Conservation (phyloP, 1,284 basidiomycete genomes). For the Ceratobasidium sp. region DNA sequence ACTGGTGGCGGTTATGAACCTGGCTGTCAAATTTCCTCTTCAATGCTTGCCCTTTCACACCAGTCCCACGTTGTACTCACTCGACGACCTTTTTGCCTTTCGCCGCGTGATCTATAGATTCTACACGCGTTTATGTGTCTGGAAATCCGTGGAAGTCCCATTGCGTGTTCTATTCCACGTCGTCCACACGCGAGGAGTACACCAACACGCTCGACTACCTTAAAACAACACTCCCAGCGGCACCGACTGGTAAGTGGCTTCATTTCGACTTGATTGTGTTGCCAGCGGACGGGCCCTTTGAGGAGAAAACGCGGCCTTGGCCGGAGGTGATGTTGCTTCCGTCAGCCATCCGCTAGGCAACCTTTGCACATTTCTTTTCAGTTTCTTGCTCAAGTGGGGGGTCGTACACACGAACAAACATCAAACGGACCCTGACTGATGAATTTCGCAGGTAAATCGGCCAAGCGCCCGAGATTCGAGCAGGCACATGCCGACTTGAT, state of each 20-base stretch:
- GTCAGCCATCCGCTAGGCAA: slow-evolving; percentile 37
- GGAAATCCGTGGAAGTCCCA: slow-evolving; percentile 86
- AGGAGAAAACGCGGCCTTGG: slow-evolving; percentile 8
- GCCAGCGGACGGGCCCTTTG: neutral
- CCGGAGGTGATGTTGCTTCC: slow-evolving; percentile 29
- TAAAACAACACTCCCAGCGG: slow-evolving; percentile 59
- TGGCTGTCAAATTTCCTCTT: slow-evolving; percentile 39
- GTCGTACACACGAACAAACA: slow-evolving; percentile 23
- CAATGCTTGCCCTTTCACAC: slow-evolving; percentile 48
- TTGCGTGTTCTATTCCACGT: slow-evolving; percentile 70
- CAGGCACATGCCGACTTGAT: slow-evolving; percentile 66
- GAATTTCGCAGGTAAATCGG: slow-evolving; percentile 31
- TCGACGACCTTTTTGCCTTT: slow-evolving; percentile 17
- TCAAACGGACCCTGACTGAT: slow-evolving; percentile 32
- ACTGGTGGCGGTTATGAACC: neutral
- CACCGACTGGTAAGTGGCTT: slow-evolving; percentile 51
- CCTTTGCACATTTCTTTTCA: slow-evolving; percentile 35
- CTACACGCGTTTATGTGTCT: slow-evolving; percentile 76
- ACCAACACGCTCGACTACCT: slow-evolving; percentile 64
- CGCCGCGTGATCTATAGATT: slow-evolving; percentile 59
- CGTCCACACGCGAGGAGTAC: slow-evolving; percentile 75
- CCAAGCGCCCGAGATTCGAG: slow-evolving; percentile 56
- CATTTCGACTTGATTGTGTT: neutral
- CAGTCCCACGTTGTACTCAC: slow-evolving; percentile 46
- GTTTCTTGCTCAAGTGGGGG: slow-evolving; percentile 36